Conservation (phyloP, 768 basidiomycete species). For the Leccinum variicolor region DNA sequence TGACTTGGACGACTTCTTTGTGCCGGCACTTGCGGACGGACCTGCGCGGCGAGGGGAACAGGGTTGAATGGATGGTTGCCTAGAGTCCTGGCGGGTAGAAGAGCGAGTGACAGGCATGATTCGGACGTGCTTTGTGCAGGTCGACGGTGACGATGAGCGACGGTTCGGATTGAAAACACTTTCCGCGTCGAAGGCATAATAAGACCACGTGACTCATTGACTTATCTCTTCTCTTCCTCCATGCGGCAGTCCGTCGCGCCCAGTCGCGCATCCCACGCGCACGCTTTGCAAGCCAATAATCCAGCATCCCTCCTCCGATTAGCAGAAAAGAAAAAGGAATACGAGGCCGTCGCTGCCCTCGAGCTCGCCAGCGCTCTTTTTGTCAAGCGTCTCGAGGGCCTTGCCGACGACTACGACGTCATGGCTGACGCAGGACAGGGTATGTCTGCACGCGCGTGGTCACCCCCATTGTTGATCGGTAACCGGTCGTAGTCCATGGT, state of each 20-base stretch:
- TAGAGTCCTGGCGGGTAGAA: constrained; percentile 18
- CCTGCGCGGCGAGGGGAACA: constrained; percentile 9
- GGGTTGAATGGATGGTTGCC: background rate
- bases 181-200: constrained; percentile 12
- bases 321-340: constrained; percentile 78
- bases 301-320: constrained; percentile 55
- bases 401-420: constrained; percentile 69
- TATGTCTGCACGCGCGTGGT: constrained; percentile 21
- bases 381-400: constrained; percentile 61
- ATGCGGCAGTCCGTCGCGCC: constrained; percentile 60
- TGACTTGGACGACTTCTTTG: constrained; percentile 15
- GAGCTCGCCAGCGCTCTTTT: constrained; percentile 62
- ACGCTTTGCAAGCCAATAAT: constrained; percentile 38
- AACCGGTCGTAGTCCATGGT: constrained; percentile 54
- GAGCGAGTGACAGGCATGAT: constrained; percentile 31
- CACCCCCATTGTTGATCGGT: background rate
- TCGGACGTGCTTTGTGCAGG: background rate
- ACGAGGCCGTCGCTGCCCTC: constrained; percentile 69
- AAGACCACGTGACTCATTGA: constrained; percentile 13
- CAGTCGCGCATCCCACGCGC: constrained; percentile 47
- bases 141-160: background rate
- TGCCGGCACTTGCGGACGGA: constrained; percentile 1
- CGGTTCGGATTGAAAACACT: background rate
- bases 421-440: constrained; percentile 79
- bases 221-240: background rate